phyloP scores from a whole-genome alignment of 1,284 basidiomycete species.

The Coniferiporia weirii region DNA sequence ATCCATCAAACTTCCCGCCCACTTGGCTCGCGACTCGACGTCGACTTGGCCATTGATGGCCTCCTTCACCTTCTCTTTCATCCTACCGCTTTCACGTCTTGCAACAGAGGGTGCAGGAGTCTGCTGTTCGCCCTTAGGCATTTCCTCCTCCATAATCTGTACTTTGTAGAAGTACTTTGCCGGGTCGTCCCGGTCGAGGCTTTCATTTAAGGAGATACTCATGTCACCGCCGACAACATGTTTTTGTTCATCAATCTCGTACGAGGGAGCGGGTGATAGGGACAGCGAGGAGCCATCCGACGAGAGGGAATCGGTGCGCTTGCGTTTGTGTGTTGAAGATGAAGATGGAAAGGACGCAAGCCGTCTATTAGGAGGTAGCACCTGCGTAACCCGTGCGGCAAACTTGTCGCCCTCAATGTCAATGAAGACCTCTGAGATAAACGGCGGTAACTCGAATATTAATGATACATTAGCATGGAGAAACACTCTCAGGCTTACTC shows the following conservation, averaged over 20 bases:
- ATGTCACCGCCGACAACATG: conserved; percentile 81
- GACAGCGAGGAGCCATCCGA: conserved; percentile 29
- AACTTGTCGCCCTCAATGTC: conserved; percentile 82
- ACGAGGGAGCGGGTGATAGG: conserved; percentile 26
- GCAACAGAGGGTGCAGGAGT: neutral
- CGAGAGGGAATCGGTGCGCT: conserved; percentile 19
- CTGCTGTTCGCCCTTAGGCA: conserved; percentile 20
- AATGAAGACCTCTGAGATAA: conserved; percentile 66
- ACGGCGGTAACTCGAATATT: conserved; percentile 20
- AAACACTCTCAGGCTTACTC: conserved; percentile 47
- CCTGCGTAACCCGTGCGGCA: conserved; percentile 69
- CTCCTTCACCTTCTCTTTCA: conserved; percentile 12
- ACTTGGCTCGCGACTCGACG: conserved; percentile 45
- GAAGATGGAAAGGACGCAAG: conserved; percentile 27
- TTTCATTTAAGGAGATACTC: conserved; percentile 66
- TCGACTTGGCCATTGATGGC: conserved; percentile 53
- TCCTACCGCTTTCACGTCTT: conserved; percentile 16
- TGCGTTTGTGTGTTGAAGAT: conserved; percentile 22
- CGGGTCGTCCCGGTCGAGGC: conserved; percentile 72
- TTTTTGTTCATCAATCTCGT: conserved; percentile 20
- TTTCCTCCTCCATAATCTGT: conserved; percentile 75
- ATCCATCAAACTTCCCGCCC: conserved; percentile 71
- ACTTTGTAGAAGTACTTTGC: conserved; percentile 84
- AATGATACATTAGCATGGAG: conserved; percentile 14
- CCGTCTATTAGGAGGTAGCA: conserved; percentile 63